These are phyloP conservation scores for Monosporozyma aquatica DNA, from an alignment of 805 yeast species.

Conservation along the genomic window DNA sequence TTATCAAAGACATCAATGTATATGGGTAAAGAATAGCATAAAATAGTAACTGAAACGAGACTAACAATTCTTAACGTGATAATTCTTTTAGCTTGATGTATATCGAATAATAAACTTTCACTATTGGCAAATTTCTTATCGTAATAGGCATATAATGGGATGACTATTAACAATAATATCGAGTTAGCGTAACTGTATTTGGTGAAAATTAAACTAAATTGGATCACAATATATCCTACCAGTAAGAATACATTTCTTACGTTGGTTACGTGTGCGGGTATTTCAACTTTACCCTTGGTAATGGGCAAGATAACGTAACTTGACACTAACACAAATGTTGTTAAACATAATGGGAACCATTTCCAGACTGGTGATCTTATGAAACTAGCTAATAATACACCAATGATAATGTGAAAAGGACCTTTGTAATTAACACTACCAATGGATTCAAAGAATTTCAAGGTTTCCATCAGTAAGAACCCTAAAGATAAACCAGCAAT, in stretches of 20 bases:
- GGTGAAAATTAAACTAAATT: background rate
- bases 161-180: background rate
- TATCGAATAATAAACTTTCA: background rate
- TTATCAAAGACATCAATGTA: background rate
- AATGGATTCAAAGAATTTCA: background rate
- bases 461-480: background rate
- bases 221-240: background rate
- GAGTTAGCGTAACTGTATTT: background rate
- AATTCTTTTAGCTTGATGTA: background rate
- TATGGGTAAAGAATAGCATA: background rate
- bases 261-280: background rate
- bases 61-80: background rate
- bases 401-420: background rate
- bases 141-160: background rate
- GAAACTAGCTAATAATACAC: background rate
- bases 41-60: background rate
- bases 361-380: background rate
- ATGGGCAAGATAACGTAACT: background rate
- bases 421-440: background rate
- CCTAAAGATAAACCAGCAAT: background rate
- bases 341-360: background rate
- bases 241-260: background rate
- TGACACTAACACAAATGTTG: background rate
- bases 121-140: background rate
- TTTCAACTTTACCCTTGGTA: background rate